Evolutionary conservation across 1,284 basidiomycete genomes (phyloP).

Genomic region (Porogramme epimiltina): DNA sequence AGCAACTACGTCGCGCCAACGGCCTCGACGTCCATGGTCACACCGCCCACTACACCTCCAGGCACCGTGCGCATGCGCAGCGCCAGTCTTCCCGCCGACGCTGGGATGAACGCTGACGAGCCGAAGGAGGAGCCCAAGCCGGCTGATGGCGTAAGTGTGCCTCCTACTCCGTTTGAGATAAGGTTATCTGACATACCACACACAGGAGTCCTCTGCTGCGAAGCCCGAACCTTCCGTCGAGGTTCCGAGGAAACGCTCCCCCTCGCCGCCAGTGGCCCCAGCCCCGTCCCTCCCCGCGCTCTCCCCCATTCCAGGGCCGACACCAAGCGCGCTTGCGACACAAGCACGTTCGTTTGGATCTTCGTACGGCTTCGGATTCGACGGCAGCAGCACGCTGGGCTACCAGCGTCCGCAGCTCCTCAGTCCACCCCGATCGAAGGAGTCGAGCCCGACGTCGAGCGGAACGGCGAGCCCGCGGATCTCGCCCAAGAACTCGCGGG

Average conservation of each 20-base stretch:
- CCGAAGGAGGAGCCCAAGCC: slow-evolving; percentile 15
- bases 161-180: too few species aligned
- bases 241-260: slow-evolving; percentile 6
- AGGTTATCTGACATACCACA: too few species aligned
- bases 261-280: slow-evolving; percentile 13
- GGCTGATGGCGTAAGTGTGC: too few species aligned
- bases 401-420: slow-evolving; percentile 17
- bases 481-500: slow-evolving; percentile 1
- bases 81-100: slow-evolving; percentile 20
- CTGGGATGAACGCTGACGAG: slow-evolving; percentile 16
- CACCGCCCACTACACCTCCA: slow-evolving; percentile 33
- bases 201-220: background rate
- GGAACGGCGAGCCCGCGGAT: slow-evolving; percentile 15
- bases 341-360: slow-evolving; percentile 10
- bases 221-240: slow-evolving; percentile 5
- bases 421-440: slow-evolving; percentile 25
- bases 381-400: slow-evolving; percentile 6
- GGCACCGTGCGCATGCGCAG: slow-evolving; percentile 20
- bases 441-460: slow-evolving; percentile 17
- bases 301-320: slow-evolving; percentile 16
- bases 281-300: slow-evolving; percentile 12
- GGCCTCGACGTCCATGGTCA: slow-evolving; percentile 16
- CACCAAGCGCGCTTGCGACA: slow-evolving; percentile 11
- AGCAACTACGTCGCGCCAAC: slow-evolving; percentile 46
- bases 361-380: slow-evolving; percentile 15